These are phyloP conservation scores for Thamnidium elegans DNA, from an alignment of 192 early-diverging fungal genomes.

Conservation along the genomic window DNA sequence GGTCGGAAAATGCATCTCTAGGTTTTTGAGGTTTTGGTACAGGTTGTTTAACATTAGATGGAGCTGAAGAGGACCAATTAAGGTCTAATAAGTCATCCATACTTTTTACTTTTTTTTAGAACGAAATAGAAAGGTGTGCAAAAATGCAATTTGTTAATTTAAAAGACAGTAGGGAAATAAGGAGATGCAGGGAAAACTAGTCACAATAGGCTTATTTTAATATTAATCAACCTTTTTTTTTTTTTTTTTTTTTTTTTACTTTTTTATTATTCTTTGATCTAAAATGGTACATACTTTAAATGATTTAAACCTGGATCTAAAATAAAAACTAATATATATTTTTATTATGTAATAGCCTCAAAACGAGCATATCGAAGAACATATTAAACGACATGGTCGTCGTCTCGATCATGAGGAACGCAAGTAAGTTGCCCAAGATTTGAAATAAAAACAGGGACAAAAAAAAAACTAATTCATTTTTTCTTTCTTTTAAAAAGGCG, in stretches of 20 bases:
- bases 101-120: background rate
- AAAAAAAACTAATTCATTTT: too few species aligned
- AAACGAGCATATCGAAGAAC: constrained; percentile 99
- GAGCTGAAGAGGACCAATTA: background rate
- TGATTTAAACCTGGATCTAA: too few species aligned
- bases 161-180: too few species aligned
- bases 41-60: background rate
- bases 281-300: too few species aligned
- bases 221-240: too few species aligned
- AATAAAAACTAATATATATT: too few species aligned
- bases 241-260: too few species aligned
- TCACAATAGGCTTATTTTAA: too few species aligned
- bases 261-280: too few species aligned
- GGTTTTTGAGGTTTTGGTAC: constrained; percentile 3
- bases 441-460: too few species aligned
- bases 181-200: too few species aligned
- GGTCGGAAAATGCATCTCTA: constrained; percentile 8
- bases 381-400: constrained; percentile 95
- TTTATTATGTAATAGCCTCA: constrained; percentile 67
- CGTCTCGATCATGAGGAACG: constrained; percentile 92
- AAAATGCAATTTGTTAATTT: background rate
- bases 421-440: constrained; percentile 77
- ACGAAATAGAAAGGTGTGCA: background rate
- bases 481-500: too few species aligned
- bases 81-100: constrained; percentile 18